A percentile compares a stretch with the other conserved stretches of the same genome.
These are phyloP conservation scores for Fusarium sp. DNA, from an alignment of 2,329 filamentous ascomycete genomes.

Conservation along the genomic window DNA sequence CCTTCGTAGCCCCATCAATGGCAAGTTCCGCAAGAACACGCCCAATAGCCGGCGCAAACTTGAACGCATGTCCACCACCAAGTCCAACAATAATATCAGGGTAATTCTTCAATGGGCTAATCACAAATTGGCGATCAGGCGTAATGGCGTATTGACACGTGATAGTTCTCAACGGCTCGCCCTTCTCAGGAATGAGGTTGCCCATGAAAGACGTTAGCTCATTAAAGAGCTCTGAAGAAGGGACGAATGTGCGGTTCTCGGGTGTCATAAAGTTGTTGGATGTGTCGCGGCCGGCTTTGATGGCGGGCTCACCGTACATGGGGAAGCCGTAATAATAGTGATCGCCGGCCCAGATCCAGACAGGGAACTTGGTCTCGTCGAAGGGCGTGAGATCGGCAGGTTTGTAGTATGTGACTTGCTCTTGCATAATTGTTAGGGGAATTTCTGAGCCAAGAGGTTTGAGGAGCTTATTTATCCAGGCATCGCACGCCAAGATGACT, in stretches of 20 bases:
- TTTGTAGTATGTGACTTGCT: constrained; percentile 39
- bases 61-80: constrained; percentile 41
- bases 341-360: constrained; percentile 34
- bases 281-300: constrained; percentile 32
- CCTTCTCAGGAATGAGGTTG: constrained; percentile 20
- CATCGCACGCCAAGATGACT: constrained; percentile 27
- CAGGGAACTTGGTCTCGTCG: constrained; percentile 21
- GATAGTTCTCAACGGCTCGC: constrained; percentile 32
- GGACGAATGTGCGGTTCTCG: constrained; percentile 29
- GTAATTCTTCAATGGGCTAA: constrained; percentile 32
- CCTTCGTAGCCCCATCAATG: constrained; percentile 35
- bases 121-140: constrained; percentile 40
- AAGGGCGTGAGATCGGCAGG: constrained; percentile 8
- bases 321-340: constrained; percentile 28
- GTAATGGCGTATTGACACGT: constrained; percentile 45
- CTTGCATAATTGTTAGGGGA: constrained; percentile 35
- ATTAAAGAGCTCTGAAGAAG: constrained; percentile 1
- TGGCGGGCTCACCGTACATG: constrained; percentile 29
- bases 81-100: constrained; percentile 34
- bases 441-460: constrained; percentile 21
- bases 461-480: constrained; percentile 35
- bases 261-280: constrained; percentile 32
- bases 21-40: constrained; percentile 43
- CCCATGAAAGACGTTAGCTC: constrained; percentile 21
- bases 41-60: constrained; percentile 43